Base-by-base conservation (phyloP, 306 rosid genomes). In the Quercus suber region DNA sequence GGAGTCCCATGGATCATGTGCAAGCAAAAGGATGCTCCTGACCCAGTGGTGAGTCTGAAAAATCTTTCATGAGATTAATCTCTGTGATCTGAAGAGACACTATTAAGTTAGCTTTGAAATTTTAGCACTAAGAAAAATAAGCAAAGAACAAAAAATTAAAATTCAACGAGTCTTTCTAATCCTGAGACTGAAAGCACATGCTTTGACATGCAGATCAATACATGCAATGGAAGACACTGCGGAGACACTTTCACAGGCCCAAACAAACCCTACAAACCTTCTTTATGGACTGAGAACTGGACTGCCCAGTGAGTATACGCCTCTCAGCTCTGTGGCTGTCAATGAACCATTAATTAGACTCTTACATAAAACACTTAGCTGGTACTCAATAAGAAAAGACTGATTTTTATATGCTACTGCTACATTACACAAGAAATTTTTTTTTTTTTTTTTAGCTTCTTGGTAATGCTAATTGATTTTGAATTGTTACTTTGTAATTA, bases 1-100 rank as follows among this genome's bases (percentile, higher is more conserved):
- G 98, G 93, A 8, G 90, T 95, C 67, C 99, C 99, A 59, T 95
- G 99, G 99, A 14, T 95, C 84, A 95, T 95, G 99, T 95, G 99
- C 91, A 95, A 95, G 89, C 99, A 95, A 15, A 85, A 2, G 60
- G 94, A 92, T 30, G 99, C 99, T 73, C 99, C 99, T 69, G 97
- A 91, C 81, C 92, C 97, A 20, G 92, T 94, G 35, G 98, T 94
- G 81, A 84, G 90, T 86, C 14, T 60, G 11, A 19, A 41, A 55
- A 73, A 60, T 69, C 73, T 27, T 80, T 64, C 51, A 33, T 55
- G 25, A 2, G 45, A 14, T 4, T 6, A 25, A 27, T 35, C 28
- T 52, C 27, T 77, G 57, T 9, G 19, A 17, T 64, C 68, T 67
- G 1, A 15, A 59, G 60, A 65, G 45, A 64, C 1, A 33, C 14